Evolutionary conservation across 345 rosid genomes (phyloP).

Genomic region (Psidium friedrichsthalianum): DNA sequence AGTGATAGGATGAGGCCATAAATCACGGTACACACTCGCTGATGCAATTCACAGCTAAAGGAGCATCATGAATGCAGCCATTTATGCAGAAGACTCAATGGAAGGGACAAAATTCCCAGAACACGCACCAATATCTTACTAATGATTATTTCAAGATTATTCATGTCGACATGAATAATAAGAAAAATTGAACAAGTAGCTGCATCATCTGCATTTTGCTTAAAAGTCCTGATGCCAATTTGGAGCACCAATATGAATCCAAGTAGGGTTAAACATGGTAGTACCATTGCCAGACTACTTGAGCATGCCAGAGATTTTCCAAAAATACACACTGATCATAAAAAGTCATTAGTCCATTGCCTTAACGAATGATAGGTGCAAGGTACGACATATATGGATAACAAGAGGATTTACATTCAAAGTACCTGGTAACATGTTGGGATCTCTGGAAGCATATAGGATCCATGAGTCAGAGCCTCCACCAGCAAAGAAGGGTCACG

Average conservation of each 20-base stretch:
- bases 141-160: background rate
- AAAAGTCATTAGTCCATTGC: background rate
- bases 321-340: background rate
- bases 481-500: constrained; percentile 53
- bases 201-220: background rate
- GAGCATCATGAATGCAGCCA: background rate
- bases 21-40: background rate
- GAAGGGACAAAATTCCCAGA: background rate
- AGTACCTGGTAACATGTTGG: constrained; percentile 88
- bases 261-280: background rate
- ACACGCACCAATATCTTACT: background rate
- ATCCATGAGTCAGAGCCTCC: constrained; percentile 93
- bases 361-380: background rate
- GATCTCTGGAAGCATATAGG: constrained; percentile 81
- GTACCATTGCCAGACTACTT: background rate
- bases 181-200: background rate
- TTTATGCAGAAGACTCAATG: background rate
- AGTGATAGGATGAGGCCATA: background rate
- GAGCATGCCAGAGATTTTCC: background rate
- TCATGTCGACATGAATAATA: too few species aligned
- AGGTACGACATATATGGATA: background rate
- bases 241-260: background rate
- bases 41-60: background rate
- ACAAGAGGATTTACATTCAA: background rate
- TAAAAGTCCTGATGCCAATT: background rate